phyloP scores from a whole-genome alignment of 257 asterid species.

The Mitragyna speciosa region DNA sequence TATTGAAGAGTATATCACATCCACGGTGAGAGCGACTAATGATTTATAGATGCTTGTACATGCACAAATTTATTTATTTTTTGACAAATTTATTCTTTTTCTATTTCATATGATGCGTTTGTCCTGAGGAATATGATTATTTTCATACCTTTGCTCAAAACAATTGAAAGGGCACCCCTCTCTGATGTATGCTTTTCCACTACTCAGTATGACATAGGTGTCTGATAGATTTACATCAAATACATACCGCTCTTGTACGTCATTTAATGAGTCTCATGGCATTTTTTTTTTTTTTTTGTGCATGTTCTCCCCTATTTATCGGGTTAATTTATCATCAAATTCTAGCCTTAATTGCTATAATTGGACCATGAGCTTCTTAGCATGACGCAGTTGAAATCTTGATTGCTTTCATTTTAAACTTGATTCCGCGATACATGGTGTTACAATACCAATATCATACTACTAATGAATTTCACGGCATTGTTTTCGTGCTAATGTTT shows the following conservation, averaged over 20 bases:
- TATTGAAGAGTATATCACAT: constrained; percentile 72
- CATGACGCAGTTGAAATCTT: background rate
- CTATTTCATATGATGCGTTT: too few relatives aligned
- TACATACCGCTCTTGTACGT: background rate
- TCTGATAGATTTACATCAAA: background rate
- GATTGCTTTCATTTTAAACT: background rate
- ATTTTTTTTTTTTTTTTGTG: background rate
- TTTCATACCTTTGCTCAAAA: background rate
- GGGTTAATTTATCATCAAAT: too few relatives aligned
- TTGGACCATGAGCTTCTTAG: background rate
- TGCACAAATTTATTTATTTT: too few relatives aligned
- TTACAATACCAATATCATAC: too few relatives aligned
- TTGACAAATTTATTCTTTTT: too few relatives aligned
- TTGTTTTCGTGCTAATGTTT: background rate
- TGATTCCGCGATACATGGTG: background rate
- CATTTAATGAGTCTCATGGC: background rate
- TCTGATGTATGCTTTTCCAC: background rate
- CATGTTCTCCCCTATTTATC: too few relatives aligned
- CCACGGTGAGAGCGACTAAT: constrained; percentile 51
- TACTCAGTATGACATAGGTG: background rate
- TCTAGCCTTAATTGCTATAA: background rate
- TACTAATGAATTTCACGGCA: background rate
- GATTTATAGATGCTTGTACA: background rate
- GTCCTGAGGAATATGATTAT: background rate
- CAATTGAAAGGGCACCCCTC: background rate